Base-by-base conservation (phyloP, 306 rosid species). In the Sesbania bispinosa region DNA sequence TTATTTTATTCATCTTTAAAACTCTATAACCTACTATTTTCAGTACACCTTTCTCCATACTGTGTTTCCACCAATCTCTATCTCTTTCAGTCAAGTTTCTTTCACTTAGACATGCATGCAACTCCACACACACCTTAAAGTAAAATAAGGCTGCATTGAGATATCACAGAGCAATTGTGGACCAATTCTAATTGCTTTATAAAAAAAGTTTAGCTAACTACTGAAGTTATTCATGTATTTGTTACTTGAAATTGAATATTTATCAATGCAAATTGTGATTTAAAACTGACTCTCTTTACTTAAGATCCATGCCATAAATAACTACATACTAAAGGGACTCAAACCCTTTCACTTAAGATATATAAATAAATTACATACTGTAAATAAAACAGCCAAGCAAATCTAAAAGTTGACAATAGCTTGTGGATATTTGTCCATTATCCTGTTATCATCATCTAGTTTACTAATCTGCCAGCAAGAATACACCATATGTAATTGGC, bases 341-440 rank as follows among this genome's bases (percentile, higher is more conserved):
- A 35, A 7, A 35, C 2, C 39, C 39, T 10, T 35, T 35, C 70
- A 42, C 30, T 41, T 21, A 7, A 10, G 48, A 11, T 10, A 38
- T 0, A 21, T 39, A 36, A 36, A 58, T 41, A 55, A 33, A 62
- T 52, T 27, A 18, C 11, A 16, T 27, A 9, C 20, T 51, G 35
- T 8, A 29, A 21, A 53, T 8, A 67, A n/a, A n/a, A 52, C 18
- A 69, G 18, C 6, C 74, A 69, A 33, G 63, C 18, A 69, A 69
- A 69, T 53, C 35, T 36, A 7, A 5, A 52, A 21, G 33, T 35
- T 52, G 24, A 3, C 24, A 20, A 21, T 23, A 23, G 36, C 50
- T 50, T 20, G 20, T 11, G 10, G 33, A 13, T 45, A 46, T 10
- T 3, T 65, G 47, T 3, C 59, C 23, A 13, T 35, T 35, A 51